These are phyloP conservation scores for Diversispora epigaea DNA, from an alignment of 192 early-diverging fungal genomes.

Conservation along the genomic window DNA sequence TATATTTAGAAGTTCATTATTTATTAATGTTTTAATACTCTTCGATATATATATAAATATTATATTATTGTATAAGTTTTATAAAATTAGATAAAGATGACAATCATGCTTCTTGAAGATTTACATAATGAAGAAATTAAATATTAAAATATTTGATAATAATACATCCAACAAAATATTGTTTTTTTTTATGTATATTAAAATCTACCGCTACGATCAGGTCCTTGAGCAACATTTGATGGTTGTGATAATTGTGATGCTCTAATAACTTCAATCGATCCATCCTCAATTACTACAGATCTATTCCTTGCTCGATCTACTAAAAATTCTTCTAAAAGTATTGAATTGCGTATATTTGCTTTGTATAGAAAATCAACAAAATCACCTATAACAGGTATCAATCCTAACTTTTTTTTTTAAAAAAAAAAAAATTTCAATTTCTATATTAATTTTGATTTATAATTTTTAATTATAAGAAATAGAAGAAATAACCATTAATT, in stretches of 20 bases:
- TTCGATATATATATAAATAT: too few species aligned
- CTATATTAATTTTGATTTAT: neutral
- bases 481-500: neutral
- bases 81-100: too few species aligned
- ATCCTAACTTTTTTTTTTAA: slow-evolving; percentile 40
- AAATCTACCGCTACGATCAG: neutral
- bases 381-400: slow-evolving; percentile 54
- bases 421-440: neutral
- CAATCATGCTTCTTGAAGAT: too few species aligned
- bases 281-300: slow-evolving; percentile 5
- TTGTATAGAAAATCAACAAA: slow-evolving; percentile 52
- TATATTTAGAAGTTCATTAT: too few species aligned
- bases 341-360: slow-evolving; percentile 51
- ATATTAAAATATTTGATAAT: too few species aligned
- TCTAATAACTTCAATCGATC: slow-evolving; percentile 1
- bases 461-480: neutral
- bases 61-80: too few species aligned
- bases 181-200: neutral
- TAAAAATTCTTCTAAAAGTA: slow-evolving; percentile 51
- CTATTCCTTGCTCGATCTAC: slow-evolving; percentile 36
- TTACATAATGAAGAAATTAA: too few species aligned
- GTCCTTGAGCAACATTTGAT: neutral
- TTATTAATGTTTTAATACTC: too few species aligned
- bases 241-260: neutral
- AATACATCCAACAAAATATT: too few species aligned